A percentile compares a stretch with the other conserved stretches of the same genome.
Conservation (phyloP, 345 rosid genomes). For the Lenwebbia sp. region DNA sequence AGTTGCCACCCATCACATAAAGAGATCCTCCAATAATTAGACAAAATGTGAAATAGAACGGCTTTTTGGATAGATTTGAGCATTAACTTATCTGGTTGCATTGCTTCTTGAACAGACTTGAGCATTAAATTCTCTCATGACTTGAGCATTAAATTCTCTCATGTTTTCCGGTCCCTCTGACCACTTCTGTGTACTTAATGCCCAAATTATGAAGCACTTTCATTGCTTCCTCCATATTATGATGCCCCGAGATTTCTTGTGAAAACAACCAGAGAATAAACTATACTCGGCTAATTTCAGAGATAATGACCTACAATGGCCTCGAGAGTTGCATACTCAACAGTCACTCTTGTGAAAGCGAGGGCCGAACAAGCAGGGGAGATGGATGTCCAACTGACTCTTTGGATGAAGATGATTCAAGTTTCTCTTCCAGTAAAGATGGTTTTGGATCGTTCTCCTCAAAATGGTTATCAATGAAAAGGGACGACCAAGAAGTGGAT, state of each 20-base stretch:
- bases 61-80: neutral
- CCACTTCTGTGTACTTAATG: neutral
- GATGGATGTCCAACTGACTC: constrained; percentile 74
- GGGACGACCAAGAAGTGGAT: constrained; percentile 36
- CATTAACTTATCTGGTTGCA: neutral
- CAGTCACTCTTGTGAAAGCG: constrained; percentile 71
- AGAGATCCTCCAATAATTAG: neutral
- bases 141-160: neutral
- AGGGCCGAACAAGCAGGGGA: constrained; percentile 74
- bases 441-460: constrained; percentile 80
- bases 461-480: constrained; percentile 54
- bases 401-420: constrained; percentile 67
- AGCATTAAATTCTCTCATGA: neutral
- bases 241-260: neutral
- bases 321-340: constrained; percentile 75
- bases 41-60: neutral
- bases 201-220: neutral
- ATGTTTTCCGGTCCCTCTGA: neutral
- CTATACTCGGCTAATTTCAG: constrained; percentile 18
- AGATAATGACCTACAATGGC: constrained; percentile 76
- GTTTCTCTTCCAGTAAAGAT: constrained; percentile 96
- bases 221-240: neutral
- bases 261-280: neutral
- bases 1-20: neutral
- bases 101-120: no score